These are phyloP conservation scores for Picochlorum costavermella DNA, from an alignment of 139 green algal species.

Conservation along the genomic window DNA sequence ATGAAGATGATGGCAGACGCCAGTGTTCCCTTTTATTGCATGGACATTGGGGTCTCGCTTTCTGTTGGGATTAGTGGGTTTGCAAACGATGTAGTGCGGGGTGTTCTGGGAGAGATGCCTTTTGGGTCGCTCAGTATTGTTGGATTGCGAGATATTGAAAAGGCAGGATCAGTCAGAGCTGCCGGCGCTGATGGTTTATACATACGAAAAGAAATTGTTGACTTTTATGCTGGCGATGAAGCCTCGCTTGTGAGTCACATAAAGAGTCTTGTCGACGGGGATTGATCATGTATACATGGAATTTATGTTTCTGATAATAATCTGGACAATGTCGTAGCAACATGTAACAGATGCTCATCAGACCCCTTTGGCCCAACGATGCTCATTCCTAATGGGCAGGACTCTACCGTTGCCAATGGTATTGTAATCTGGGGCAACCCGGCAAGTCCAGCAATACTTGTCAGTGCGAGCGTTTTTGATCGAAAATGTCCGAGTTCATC, in stretches of 20 bases:
- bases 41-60: constrained; percentile 46
- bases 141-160: constrained; percentile 43
- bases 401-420: constrained; percentile 52
- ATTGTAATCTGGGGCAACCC: constrained; percentile 78
- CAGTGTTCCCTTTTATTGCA: constrained; percentile 21
- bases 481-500: constrained; percentile 58
- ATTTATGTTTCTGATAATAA: constrained; percentile 27
- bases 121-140: constrained; percentile 49
- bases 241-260: too few relatives aligned
- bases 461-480: constrained; percentile 54
- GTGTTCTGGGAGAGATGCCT: constrained; percentile 56
- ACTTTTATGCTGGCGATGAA: constrained; percentile 5
- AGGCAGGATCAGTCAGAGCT: constrained; percentile 43
- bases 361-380: constrained; percentile 60
- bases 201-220: constrained; percentile 58
- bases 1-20: constrained; percentile 3
- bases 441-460: constrained; percentile 63
- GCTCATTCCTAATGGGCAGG: constrained; percentile 67
- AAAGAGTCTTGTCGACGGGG: too few relatives aligned
- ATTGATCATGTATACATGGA: constrained; percentile 21
- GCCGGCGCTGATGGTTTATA: constrained; percentile 61
- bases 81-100: constrained; percentile 47
- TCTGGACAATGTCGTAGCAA: constrained; percentile 8
- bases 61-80: constrained; percentile 53
- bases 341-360: constrained; percentile 69